Evolutionary conservation across 768 basidiomycete species (phyloP), one percentile per base, ranked within the genome.

Genomic region (Leccinum uliginosum): DNA sequence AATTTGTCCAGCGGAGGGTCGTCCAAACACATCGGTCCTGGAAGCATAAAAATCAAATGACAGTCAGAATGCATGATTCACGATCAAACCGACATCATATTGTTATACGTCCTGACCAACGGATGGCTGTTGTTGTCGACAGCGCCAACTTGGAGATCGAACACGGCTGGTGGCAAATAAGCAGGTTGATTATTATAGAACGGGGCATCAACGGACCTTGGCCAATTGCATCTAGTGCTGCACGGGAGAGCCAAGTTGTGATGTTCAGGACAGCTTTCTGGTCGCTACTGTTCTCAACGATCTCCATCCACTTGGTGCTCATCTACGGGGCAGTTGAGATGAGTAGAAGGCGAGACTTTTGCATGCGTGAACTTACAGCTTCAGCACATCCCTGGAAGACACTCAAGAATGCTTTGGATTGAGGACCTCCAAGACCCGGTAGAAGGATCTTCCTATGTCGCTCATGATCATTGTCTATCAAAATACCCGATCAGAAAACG

Each of bases 371-470:
- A 19, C 64, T 30, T 40, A 73, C 71, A 26, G 63, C 57, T 53
- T 65, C 63, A 1, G 63, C 72, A 17, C 62, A 76, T 57, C 71
- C 71, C 34, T 68, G 73, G 68, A 84, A 83, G 46, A 82, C 70
- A 21, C 74, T 70, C 6, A 83, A 71, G 55, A 80, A 82, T 1
- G 81, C 74, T 53, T 75, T 82, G 29, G 77, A 74, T 59, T 82
- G 79, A 0, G 76, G 76, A 6, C 59, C 29, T 38, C 82, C 80
- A 55, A 84, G 83, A 3, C 80, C 83, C 3, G 82, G 83, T 50
- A 81, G 71, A 74, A 83, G 78, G 19, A 82, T 73, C 61, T 75
- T 82, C 55, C 80, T 69, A 52, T 84, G 82, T 43, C 83, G 75
- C 62, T 72, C 80, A 59, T 84, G 83, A 38, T 70, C 76, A 14